Evolutionary conservation across 305 asterid species (phyloP), one percentile per base, ranked within the genome.

Genomic region (Coffea humblotiana): DNA sequence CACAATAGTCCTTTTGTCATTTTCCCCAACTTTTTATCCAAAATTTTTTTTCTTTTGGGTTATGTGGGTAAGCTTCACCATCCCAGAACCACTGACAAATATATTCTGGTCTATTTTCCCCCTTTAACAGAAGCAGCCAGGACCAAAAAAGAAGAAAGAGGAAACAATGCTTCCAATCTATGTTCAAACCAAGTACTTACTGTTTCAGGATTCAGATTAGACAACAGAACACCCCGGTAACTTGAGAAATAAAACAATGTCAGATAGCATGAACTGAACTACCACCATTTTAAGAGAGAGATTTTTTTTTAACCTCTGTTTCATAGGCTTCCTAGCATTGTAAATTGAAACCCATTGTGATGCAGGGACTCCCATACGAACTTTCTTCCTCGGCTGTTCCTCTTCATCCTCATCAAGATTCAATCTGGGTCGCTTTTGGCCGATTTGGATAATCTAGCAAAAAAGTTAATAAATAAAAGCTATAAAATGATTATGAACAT

Each of bases 311-410:
- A 70, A 84, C 88, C 90, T 71, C 76, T 87, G 89, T 73, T 87
- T 87, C 89, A 87, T 87, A 45, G 89, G 89, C 78, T 71, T 79
- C 81, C 88, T 78, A 19, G 89, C 88, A 82, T 87, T 87, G 78
- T 87, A 87, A 78, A 87, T 83, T 65, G 88, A 84, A 25, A 87
- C 83, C 89, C 89, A 87, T 54, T 87, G 89, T 13, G 88, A 80
- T 14, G 89, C 89, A 43, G 89, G 88, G 73, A 77, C 67, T 43
- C 89, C 89, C 71, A 81, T 75, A 0, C 89, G 88, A 72, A 87
- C 75, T 64, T 87, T 87, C 89, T 87, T 87, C 85, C 76, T 83
- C 23, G 88, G 85, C 76, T 80, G 89, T 76, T 81, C 88, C 12
- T 81, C 88, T 51, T 82, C 71, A 18, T 84, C 89, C 47, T 83